These are phyloP conservation scores for Arthrinium phaeospermum DNA, from an alignment of 2,329 filamentous ascomycete genomes.

Conservation along the genomic window DNA sequence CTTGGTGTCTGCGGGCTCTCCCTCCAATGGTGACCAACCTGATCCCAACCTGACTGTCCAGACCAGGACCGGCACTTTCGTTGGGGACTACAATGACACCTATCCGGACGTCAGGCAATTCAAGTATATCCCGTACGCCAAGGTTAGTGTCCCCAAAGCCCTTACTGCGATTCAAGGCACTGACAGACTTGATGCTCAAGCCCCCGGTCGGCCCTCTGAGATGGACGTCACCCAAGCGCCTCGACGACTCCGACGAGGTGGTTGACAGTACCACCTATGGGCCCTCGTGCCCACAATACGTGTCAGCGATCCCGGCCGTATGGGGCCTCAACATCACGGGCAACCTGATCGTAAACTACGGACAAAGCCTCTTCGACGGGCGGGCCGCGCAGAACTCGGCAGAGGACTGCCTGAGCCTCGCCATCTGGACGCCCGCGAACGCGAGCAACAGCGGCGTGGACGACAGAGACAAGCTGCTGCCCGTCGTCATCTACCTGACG, in stretches of 20 bases:
- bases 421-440: slow-evolving; percentile 40
- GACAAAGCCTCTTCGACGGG: slow-evolving; percentile 35
- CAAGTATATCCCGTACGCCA: slow-evolving; percentile 44
- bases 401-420: slow-evolving; percentile 43
- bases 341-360: slow-evolving; percentile 39
- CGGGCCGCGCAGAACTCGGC: slow-evolving; percentile 26
- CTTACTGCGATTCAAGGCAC: no score
- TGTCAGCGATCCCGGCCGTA: slow-evolving; percentile 35
- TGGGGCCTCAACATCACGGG: slow-evolving; percentile 38
- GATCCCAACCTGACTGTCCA: slow-evolving; percentile 33
- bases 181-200: slow-evolving; percentile 28
- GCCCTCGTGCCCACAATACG: slow-evolving; percentile 43
- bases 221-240: slow-evolving; percentile 29
- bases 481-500: slow-evolving; percentile 44
- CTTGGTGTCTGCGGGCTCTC: background rate
- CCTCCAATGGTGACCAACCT: background rate
- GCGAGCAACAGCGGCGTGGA: background rate
- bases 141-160: slow-evolving; percentile 22
- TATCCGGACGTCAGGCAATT: slow-evolving; percentile 44
- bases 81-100: slow-evolving; percentile 39
- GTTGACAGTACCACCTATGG: slow-evolving; percentile 9
- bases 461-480: slow-evolving; percentile 27
- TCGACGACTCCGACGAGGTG: slow-evolving; percentile 31
- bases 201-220: slow-evolving; percentile 33
- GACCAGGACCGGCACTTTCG: slow-evolving; percentile 41